phyloP scores from a whole-genome alignment of 1,139 yeast species.

The Nadsonia starkeyi-henricii region DNA sequence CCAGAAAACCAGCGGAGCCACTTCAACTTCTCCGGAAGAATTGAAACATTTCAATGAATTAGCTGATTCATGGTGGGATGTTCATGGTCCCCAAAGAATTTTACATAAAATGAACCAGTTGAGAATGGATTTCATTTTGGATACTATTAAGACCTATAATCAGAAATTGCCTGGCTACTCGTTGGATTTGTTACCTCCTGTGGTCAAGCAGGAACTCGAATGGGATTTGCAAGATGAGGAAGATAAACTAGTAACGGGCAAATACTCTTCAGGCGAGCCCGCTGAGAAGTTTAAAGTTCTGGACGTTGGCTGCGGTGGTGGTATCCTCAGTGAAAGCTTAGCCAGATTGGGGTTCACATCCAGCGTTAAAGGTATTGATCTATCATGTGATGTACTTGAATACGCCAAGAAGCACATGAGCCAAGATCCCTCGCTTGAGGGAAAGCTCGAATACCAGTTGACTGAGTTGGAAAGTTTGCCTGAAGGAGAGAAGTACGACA shows the following conservation, averaged over 20 bases:
- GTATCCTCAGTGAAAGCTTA: constrained; percentile 73
- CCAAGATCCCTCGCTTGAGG: constrained; percentile 46
- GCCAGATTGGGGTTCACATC: constrained; percentile 49
- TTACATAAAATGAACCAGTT: constrained; percentile 87
- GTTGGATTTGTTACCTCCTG: constrained; percentile 44
- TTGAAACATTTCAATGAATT: constrained; percentile 67
- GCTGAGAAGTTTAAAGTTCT: constrained; percentile 35
- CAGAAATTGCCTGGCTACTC: constrained; percentile 67
- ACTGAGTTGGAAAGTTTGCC: constrained; percentile 43
- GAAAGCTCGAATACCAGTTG: constrained; percentile 45
- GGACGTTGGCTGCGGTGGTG: constrained; percentile 98
- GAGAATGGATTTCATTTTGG: constrained; percentile 72
- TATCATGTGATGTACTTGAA: constrained; percentile 65
- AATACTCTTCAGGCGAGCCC: constrained; percentile 31
- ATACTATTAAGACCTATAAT: constrained; percentile 36
- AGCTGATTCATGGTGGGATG: constrained; percentile 95
- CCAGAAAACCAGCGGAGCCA: constrained; percentile 5
- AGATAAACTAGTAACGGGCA: constrained; percentile 19
- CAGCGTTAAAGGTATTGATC: constrained; percentile 59
- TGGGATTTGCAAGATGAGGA: constrained; percentile 19
- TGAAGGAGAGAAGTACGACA: constrained; percentile 38
- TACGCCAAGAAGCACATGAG: constrained; percentile 62
- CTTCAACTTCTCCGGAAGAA: constrained; percentile 33
- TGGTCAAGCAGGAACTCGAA: constrained; percentile 4
- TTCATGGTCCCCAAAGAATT: constrained; percentile 81